Evolutionary conservation across 176 grass and related monocot species (phyloP).

Genomic region (Cenchrus fungigraminus): DNA sequence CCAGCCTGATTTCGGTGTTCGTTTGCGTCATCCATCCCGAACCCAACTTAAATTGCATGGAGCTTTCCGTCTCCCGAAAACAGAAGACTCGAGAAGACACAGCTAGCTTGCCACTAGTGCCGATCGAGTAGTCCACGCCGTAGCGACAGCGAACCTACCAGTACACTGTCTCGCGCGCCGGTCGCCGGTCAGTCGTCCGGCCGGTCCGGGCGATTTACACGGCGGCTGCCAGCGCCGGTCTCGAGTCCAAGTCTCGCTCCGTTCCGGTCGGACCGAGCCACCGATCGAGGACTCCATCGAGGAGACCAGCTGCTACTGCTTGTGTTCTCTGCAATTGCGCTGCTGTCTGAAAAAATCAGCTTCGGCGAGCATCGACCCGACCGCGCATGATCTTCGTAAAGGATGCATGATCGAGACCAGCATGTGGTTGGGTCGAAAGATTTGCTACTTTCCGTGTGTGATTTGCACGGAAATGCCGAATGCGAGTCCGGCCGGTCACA

Average conservation of each 20-base stretch:
- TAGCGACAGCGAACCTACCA: not conserved
- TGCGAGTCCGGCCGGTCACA: not conserved
- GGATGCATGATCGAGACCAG: not conserved
- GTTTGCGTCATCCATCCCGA: not conserved
- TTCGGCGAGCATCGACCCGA: not conserved
- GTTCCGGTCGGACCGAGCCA: not conserved
- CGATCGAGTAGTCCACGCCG: not conserved
- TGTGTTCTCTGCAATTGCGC: not conserved
- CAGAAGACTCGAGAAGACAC: not conserved
- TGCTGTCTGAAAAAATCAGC: not conserved
- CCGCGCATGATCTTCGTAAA: not conserved
- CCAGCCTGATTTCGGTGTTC: not conserved
- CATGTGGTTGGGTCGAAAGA: too few relatives aligned
- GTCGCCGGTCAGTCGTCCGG: not conserved
- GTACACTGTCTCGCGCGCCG: too few relatives aligned
- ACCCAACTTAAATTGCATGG: not conserved
- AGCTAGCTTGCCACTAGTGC: too few relatives aligned
- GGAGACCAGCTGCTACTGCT: not conserved
- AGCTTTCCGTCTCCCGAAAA: not conserved
- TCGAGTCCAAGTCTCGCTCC: slow-evolving; percentile 9
- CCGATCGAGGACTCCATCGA: too few relatives aligned
- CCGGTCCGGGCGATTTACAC: slow-evolving; percentile 20
- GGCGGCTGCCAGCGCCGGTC: not conserved
- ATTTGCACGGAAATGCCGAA: not conserved
- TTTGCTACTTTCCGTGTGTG: not conserved